phyloP scores from a whole-genome alignment of 805 yeast species.

The Ogataea corticis region DNA sequence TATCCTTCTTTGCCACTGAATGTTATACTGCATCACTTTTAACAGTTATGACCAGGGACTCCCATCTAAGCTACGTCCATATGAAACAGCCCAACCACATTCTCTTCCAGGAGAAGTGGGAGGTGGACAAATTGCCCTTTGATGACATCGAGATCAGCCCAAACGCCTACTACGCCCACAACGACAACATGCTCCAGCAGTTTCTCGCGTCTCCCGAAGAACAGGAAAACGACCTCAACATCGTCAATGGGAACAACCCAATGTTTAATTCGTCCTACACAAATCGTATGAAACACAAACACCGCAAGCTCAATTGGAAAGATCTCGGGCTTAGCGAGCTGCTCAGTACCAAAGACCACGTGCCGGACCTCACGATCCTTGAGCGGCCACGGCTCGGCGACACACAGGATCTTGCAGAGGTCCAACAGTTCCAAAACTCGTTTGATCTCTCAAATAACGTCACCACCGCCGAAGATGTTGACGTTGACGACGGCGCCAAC shows the following conservation, averaged over 20 bases:
- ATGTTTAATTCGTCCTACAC: constrained; percentile 31
- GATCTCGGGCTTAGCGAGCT: constrained; percentile 30
- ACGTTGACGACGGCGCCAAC: background rate
- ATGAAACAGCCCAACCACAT: constrained; percentile 33
- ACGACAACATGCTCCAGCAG: constrained; percentile 29
- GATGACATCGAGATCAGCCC: constrained; percentile 35
- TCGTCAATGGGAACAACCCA: constrained; percentile 27
- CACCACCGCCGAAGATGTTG: constrained; percentile 9
- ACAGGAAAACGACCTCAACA: constrained; percentile 26
- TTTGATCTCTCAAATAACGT: constrained; percentile 2
- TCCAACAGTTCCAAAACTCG: constrained; percentile 1
- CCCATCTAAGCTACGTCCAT: constrained; percentile 30
- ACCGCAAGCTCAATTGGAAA: constrained; percentile 32
- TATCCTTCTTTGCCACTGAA: background rate
- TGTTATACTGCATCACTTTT: too few species aligned
- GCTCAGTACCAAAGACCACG: constrained; percentile 14
- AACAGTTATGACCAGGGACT: constrained; percentile 33
- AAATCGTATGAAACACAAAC: constrained; percentile 28
- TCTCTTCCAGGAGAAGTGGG: constrained; percentile 36
- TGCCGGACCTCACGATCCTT: constrained; percentile 29
- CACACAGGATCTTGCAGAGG: background rate
- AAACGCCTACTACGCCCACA: constrained; percentile 14
- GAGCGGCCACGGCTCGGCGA: constrained; percentile 19
- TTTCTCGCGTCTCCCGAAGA: constrained; percentile 31
- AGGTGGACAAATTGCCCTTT: constrained; percentile 29